Evolutionary conservation across 73 alveolate species (phyloP).

Genomic region (Tetrahymena borealis): DNA sequence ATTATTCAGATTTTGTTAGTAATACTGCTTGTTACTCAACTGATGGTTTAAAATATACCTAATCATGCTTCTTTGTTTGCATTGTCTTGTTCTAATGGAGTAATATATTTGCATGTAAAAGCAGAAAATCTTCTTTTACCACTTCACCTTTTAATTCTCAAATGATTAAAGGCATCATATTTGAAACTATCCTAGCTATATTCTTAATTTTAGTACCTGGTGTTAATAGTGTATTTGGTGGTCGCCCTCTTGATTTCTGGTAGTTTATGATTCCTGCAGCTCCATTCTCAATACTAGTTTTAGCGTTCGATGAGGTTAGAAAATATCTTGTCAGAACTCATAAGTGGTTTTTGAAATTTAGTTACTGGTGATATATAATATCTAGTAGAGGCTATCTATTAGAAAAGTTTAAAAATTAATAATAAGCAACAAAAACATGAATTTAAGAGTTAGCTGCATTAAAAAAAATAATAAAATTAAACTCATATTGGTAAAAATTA

Average conservation of each 20-base stretch:
- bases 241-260: constrained; percentile 39
- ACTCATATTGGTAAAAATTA: no score
- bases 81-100: constrained; percentile 39
- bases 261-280: constrained; percentile 37
- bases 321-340: constrained; percentile 19
- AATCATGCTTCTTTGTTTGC: constrained; percentile 38
- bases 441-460: no score
- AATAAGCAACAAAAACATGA: no score
- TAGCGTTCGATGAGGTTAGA: constrained; percentile 32
- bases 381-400: no score
- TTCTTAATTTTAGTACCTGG: constrained; percentile 36
- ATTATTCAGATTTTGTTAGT: neutral
- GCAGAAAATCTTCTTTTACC: constrained; percentile 30
- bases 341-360: neutral
- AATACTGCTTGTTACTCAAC: constrained; percentile 28
- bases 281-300: constrained; percentile 25
- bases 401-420: no score
- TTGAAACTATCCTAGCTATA: constrained; percentile 16
- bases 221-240: constrained; percentile 41
- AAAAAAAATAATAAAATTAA: no score
- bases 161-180: constrained; percentile 24
- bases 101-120: constrained; percentile 39
- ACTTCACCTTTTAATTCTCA: constrained; percentile 3
- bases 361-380: neutral
- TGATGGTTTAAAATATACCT: constrained; percentile 40